phyloP scores from a whole-genome alignment of 106 monocot species.

The Dioscorea alata region DNA sequence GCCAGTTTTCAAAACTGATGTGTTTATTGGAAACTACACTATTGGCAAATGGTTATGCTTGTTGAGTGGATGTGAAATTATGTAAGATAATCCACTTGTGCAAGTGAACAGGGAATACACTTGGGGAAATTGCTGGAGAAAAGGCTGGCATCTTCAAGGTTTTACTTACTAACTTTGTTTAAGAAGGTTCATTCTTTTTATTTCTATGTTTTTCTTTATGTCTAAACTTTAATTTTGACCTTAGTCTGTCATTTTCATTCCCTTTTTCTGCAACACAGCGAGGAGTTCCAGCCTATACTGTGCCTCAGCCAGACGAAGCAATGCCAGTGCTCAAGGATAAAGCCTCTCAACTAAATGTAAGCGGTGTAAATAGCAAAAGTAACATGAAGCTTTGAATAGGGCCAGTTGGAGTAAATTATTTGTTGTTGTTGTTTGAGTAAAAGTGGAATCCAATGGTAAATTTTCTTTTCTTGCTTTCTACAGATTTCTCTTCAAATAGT shows the following conservation, averaged over 20 bases:
- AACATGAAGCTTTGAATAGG: no score
- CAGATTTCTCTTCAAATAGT: conserved; percentile 69
- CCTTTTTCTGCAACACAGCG: conserved; percentile 25
- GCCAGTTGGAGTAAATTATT: no score
- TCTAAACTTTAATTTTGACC: not conserved
- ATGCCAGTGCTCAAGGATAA: conserved; percentile 61
- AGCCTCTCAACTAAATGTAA: conserved; percentile 73
- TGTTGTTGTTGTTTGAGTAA: no score
- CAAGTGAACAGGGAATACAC: conserved; percentile 63
- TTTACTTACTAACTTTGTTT: conserved; percentile 8
- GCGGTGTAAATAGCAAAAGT: conserved; percentile 8
- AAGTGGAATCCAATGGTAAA: no score
- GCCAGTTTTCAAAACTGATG: no score
- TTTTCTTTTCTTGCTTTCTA: not conserved
- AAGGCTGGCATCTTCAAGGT: conserved; percentile 99
- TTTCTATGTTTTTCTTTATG: not conserved
- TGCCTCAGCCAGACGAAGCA: conserved; percentile 91
- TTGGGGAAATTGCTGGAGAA: conserved; percentile 88
- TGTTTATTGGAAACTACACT: no score
- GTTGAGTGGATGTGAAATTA: no score
- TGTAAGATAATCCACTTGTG: not conserved
- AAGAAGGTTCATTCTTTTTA: not conserved
- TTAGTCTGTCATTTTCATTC: no score
- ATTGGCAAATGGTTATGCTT: no score
- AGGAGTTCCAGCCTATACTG: conserved; percentile 81